Evolutionary conservation across 2,329 filamentous ascomycete species (phyloP), one percentile per base, ranked within the genome.

Genomic region (Lachnellula arida): DNA sequence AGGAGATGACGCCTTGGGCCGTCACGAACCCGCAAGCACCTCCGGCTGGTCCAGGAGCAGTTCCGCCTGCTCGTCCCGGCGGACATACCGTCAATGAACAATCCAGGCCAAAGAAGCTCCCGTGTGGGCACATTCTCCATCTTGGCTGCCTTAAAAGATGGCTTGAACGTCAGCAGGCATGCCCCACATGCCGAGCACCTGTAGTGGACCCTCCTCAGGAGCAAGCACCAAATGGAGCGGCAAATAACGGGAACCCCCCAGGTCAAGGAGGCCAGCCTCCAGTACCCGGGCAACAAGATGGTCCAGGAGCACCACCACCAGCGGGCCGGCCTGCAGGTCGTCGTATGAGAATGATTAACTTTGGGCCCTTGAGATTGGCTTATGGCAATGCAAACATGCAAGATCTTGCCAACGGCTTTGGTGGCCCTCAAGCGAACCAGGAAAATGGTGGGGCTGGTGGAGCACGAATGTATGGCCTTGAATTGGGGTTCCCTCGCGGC

Each of bases 101-200:
- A 53, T 81, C 89, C 55, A 82, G 94, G 19, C 91, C 94, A 6
- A 99, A 99, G 77, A 97, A 96, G 74, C 81, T 99, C 9, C 94
- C 94, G 0, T 99, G 94, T 72, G 92, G 93, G 4, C 94, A 99
- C 68, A 94, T 97, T 40, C 75, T 99, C 40, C 94, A 99, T 72
- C 88, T 97, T 62, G 88, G 91, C 48, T 99, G 94, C 71, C 81
- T 99, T 56, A 91, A 94, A 72, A 96, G 92, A 71, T 99, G 94
- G 94, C 80, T 99, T 28, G 94, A 99, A 76, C 81, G 94, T 61
- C 94, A 99, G 72, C 94, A 99, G 74, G 92, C 96, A 35, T 99
- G 94, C 70, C 94, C 94, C 6, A 99, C 91, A 2, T 99, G 94
- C 71, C 85, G 94, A 64, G 83, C 89, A 50, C 86, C 93, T 15